A percentile compares a stretch with the other conserved stretches of the same genome.
phyloP scores from a whole-genome alignment of 495 filamentous ascomycete genomes.

The Aspergillus coremiiformis region DNA sequence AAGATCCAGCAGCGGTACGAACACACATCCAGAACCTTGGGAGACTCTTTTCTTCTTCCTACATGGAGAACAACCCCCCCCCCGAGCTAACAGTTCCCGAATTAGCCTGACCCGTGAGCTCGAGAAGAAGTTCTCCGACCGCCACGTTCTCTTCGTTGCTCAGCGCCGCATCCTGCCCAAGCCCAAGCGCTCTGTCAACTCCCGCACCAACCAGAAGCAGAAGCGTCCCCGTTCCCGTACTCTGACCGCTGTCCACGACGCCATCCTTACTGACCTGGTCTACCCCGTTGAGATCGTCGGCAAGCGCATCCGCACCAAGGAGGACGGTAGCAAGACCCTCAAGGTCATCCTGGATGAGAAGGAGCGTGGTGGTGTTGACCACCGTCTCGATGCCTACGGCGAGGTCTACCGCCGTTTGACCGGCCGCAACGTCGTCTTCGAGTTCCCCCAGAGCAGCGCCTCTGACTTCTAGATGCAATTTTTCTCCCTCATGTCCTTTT shows the following conservation, averaged over 20 bases:
- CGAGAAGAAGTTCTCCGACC: slow-evolving; percentile 99
- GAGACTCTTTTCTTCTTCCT: no score
- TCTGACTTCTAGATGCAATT: slow-evolving; percentile 64
- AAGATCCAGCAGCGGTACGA: slow-evolving; percentile 97
- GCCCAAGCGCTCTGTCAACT: slow-evolving; percentile 92
- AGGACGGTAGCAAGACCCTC: slow-evolving; percentile 93
- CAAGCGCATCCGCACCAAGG: slow-evolving; percentile 92
- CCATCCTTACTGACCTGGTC: slow-evolving; percentile 91
- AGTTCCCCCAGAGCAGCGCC: slow-evolving; percentile 82
- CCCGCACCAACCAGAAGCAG: slow-evolving; percentile 87
- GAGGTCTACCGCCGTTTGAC: slow-evolving; percentile 97
- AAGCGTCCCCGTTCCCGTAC: slow-evolving; percentile 97
- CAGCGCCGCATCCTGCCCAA: slow-evolving; percentile 97
- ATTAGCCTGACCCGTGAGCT: slow-evolving; percentile 95
- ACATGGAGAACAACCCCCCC: no score
- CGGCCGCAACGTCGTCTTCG: slow-evolving; percentile 87
- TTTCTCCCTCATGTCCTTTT: not conserved
- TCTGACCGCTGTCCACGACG: slow-evolving; percentile 94
- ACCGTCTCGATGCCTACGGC: slow-evolving; percentile 96
- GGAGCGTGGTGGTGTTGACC: slow-evolving; percentile 97
- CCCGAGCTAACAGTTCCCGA: slow-evolving; percentile 8
- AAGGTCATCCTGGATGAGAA: slow-evolving; percentile 99
- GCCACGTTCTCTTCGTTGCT: slow-evolving; percentile 97
- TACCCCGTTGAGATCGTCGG: slow-evolving; percentile 99
- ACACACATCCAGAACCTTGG: slow-evolving; percentile 2